phyloP scores from a whole-genome alignment of 768 basidiomycete genomes.

The Pluteus cervinus region DNA sequence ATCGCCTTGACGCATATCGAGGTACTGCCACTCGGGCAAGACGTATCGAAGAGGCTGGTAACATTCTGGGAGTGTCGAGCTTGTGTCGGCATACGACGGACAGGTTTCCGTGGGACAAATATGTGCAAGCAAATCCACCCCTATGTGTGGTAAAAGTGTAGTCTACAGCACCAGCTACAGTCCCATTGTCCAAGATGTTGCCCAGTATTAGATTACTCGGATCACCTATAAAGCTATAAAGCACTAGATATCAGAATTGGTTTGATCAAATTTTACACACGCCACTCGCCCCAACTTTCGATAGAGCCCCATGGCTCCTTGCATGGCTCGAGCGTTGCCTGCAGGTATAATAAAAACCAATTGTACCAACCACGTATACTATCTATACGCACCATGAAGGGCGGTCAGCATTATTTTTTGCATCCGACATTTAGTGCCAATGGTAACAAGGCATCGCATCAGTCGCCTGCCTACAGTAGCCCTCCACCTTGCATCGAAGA shows the following conservation, averaged over 20 bases:
- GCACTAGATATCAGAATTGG: conserved; percentile 17
- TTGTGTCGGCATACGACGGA: conserved; percentile 6
- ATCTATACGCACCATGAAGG: conserved; percentile 61
- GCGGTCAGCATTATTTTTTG: conserved; percentile 71
- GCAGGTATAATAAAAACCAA: too few species aligned
- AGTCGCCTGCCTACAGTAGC: too few species aligned
- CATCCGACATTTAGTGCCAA: conserved; percentile 53
- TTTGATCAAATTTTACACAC: neutral
- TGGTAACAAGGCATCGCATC: conserved; percentile 39
- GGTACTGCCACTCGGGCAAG: conserved; percentile 32
- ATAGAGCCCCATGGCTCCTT: too few species aligned
- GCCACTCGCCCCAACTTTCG: neutral
- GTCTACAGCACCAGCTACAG: conserved; percentile 32
- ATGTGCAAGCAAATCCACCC: conserved; percentile 6
- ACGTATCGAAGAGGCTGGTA: conserved; percentile 45
- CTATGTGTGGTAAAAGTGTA: neutral
- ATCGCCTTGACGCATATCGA: conserved; percentile 36
- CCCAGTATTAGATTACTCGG: conserved; percentile 39
- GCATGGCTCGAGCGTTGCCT: too few species aligned
- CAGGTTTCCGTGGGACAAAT: conserved; percentile 8
- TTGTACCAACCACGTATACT: too few species aligned
- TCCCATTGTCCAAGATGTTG: conserved; percentile 37
- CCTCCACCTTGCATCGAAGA: too few species aligned
- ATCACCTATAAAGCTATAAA: conserved; percentile 41
- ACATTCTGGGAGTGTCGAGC: conserved; percentile 22